Base-by-base conservation (phyloP, 176 grass and related monocot species). In the Rhynchospora tenuis region DNA sequence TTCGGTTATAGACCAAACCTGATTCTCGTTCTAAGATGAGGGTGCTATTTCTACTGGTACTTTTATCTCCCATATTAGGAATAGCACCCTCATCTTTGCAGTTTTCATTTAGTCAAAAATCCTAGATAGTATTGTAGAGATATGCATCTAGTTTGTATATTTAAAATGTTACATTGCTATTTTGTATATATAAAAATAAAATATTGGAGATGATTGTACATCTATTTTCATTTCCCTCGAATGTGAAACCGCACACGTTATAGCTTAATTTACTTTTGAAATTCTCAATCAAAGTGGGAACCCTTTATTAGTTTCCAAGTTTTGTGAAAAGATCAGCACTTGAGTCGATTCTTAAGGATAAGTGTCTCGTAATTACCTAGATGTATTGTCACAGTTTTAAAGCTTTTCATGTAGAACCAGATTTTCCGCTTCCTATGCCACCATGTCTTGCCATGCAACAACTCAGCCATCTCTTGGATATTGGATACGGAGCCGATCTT, bases 401-500 rank as follows among this genome's bases (percentile, higher is more conserved):
- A 80, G 24, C 45, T 77, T 61, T 54, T 65, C 16, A 4, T 17
- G 51, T 67, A 17, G 59, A 80, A 43, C 22, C 7, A 64, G 15
- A 7, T n/a, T 17, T 22, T 45, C 22, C 64, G 59, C 54, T 55
- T 19, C 22, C 42, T 6, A 27, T 86, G 27, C 84, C 84, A 23
- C 73, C 44, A 15, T 9, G 24, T 23, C 46, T 80, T 74, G 2
- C 88, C n/a, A n/a, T n/a, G 5, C 15, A 19, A 0, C 75, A 90
- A 38, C 23, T 90, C 1, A 73, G 54, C 11, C 19, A 33, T 9
- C 85, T 90, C 10, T 58, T 87, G 77, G 54, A 61, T 52, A 63
- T 17, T n/a, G 71, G 60, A 47, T 75, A 1, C 1, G 81, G 85
- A 28, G 22, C 80, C 0, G 88, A 90, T n/a, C 42, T 90, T 56